Base-by-base conservation (phyloP, 768 basidiomycete genomes). In the Plicaturopsis crispa region DNA sequence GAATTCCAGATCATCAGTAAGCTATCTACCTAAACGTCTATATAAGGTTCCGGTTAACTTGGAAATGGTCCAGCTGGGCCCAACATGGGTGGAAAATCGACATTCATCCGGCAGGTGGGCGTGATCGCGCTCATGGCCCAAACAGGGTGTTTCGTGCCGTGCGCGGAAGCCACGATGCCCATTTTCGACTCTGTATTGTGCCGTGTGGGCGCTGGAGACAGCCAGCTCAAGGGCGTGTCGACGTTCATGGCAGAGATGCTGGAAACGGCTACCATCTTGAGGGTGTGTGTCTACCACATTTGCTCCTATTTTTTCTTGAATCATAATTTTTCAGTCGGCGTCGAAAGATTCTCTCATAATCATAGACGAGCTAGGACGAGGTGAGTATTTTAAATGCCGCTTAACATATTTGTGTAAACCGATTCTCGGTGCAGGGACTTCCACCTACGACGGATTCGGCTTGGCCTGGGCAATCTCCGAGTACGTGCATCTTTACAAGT, bases 211-310 rank as follows among this genome's bases (percentile, higher is more conserved):
- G 96, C 96, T 0, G 96, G 96, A 1, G 96, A 99, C 56, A 93
- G 88, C 56, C 94, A 98, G 55, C 64, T 98, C 32, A 98, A 96
- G 59, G 96, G 96, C 8, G 90, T 99, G 0, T 94, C 91, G 18
- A 99, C 94, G 0, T 99, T 99, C 58, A 98, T 98, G 94, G 93
- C 92, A 2, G 96, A 99, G 60, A 98, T 98, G 96, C 72, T 99
- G 20, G 96, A 99, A 59, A 98, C 93, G 1, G 93, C 96, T 0
- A 89, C 87, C 0, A 98, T 98, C 50, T 72, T 99, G 31, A 74
- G 84, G 50, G 90, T 89, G 24, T 20, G 78, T 51, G 22, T 30
- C n/a, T 38, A 33, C 23, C 32, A 41, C 7, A 32, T 7, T 13
- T 4, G n/a, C n/a, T n/a, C n/a, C n/a, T n/a, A n/a, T n/a, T n/a